Conservation (phyloP, 805 yeast genomes). For the Ogataea henricii region DNA sequence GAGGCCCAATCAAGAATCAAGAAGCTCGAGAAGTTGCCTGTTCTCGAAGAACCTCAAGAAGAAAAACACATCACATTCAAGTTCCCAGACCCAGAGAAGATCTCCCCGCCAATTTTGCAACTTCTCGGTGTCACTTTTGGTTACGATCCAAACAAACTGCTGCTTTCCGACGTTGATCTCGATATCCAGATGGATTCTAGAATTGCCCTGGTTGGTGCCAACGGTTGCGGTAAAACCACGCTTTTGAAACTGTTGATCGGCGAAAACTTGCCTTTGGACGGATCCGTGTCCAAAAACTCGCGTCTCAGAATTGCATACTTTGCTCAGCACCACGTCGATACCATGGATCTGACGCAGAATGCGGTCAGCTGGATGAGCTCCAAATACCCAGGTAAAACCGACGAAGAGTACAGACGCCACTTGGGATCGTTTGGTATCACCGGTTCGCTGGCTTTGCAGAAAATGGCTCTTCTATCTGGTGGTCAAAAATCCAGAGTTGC, state of each 20-base stretch:
- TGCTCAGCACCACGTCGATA: constrained; percentile 98
- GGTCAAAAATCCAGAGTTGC: constrained; percentile 99
- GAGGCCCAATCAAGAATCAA: constrained; percentile 99
- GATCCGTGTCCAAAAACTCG: constrained; percentile 77
- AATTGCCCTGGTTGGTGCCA: constrained; percentile 97
- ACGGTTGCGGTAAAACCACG: constrained; percentile 99
- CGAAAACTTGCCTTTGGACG: constrained; percentile 69
- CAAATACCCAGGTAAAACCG: constrained; percentile 88
- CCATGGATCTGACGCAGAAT: constrained; percentile 83
- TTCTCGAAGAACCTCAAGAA: constrained; percentile 91
- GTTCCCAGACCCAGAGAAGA: constrained; percentile 92
- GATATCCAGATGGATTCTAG: constrained; percentile 93
- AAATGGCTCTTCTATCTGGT: constrained; percentile 87
- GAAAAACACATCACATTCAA: constrained; percentile 82
- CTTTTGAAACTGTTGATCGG: constrained; percentile 85
- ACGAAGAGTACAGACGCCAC: constrained; percentile 95
- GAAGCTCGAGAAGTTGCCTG: constrained; percentile 91
- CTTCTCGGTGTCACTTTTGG: constrained; percentile 86
- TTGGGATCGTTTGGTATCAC: constrained; percentile 97
- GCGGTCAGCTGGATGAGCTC: constrained; percentile 95
- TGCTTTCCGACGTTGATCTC: constrained; percentile 77
- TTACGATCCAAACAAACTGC: constrained; percentile 62
- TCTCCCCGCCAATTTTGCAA: constrained; percentile 93
- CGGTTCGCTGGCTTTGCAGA: constrained; percentile 89
- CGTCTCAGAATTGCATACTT: constrained; percentile 92